These are phyloP conservation scores for Mycena indigotica DNA, from an alignment of 768 basidiomycete genomes.

Conservation along the genomic window DNA sequence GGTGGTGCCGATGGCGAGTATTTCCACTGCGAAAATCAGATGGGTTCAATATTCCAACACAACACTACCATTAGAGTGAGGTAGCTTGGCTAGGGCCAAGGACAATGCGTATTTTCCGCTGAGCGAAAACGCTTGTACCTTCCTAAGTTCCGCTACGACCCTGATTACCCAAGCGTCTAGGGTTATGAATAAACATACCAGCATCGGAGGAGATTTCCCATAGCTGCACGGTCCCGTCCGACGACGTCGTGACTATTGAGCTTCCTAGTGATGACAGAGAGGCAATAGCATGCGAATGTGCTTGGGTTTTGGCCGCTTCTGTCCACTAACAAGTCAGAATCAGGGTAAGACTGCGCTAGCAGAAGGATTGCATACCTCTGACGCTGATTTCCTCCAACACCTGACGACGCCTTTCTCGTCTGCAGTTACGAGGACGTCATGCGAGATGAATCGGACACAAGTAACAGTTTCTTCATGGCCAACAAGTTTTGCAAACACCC, in stretches of 20 bases:
- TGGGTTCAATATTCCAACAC: conserved; percentile 1
- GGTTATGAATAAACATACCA: conserved; percentile 33
- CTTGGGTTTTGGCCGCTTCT: conserved; percentile 43
- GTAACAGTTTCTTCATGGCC: conserved; percentile 79
- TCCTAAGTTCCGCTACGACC: conserved; percentile 38
- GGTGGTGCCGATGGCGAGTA: conserved; percentile 86
- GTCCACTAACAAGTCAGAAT: conserved; percentile 59
- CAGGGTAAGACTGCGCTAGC: conserved; percentile 19
- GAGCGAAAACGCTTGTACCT: conserved; percentile 62
- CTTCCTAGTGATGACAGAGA: conserved; percentile 55
- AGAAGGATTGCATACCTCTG: conserved; percentile 40
- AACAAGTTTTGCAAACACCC: conserved; percentile 69
- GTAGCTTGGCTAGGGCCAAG: conserved; percentile 64
- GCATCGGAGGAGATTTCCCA: conserved; percentile 52
- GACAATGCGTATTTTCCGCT: conserved; percentile 76
- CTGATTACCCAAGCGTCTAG: conserved; percentile 4
- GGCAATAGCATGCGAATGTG: conserved; percentile 73
- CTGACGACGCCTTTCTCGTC: conserved; percentile 74
- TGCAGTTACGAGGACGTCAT: conserved; percentile 61
- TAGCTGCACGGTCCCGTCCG: conserved; percentile 77
- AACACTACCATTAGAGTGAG: conserved; percentile 61
- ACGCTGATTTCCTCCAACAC: conserved; percentile 57
- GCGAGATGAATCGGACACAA: conserved; percentile 66
- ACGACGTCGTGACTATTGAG: conserved; percentile 74
- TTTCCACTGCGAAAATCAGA: conserved; percentile 41